These are phyloP conservation scores for Rubroshorea leprosula DNA, from an alignment of 345 rosid species.

Conservation along the genomic window DNA sequence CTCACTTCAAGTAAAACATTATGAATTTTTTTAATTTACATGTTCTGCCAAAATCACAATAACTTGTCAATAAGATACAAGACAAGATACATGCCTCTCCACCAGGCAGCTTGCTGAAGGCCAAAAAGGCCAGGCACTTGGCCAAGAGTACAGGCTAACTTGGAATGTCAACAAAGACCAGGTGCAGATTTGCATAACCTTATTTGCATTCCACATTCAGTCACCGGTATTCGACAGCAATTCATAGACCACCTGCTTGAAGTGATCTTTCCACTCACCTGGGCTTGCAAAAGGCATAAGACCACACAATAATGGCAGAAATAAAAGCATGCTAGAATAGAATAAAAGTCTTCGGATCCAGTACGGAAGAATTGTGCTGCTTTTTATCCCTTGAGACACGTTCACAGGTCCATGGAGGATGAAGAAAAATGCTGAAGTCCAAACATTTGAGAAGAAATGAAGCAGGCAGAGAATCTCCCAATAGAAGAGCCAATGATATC, in stretches of 20 bases:
- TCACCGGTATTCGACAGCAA: background rate
- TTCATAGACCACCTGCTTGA: conserved; percentile 18
- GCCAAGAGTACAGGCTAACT: no score
- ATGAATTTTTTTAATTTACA: no score
- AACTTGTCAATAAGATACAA: background rate
- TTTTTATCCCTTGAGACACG: conserved; percentile 21
- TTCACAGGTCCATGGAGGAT: conserved; percentile 50
- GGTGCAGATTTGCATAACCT: background rate
- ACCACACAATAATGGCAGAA: conserved; percentile 63
- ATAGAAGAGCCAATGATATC: conserved; percentile 56
- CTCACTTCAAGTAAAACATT: no score
- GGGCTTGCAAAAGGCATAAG: conserved; percentile 65
- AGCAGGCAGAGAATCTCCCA: conserved; percentile 70
- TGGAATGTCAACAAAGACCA: background rate
- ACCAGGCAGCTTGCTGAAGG: background rate
- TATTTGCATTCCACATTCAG: background rate
- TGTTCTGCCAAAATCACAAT: background rate
- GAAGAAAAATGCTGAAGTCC: conserved; percentile 33
- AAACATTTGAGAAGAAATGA: conserved; percentile 56
- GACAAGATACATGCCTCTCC: background rate
- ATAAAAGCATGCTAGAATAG: conserved; percentile 29
- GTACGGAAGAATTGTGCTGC: conserved; percentile 36
- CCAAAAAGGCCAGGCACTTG: no score
- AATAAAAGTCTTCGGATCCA: conserved; percentile 54
- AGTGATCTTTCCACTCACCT: conserved; percentile 65